These are phyloP conservation scores for Tetragonia tetragonoides DNA, from an alignment of 148 eudicot genomes.

Conservation along the genomic window DNA sequence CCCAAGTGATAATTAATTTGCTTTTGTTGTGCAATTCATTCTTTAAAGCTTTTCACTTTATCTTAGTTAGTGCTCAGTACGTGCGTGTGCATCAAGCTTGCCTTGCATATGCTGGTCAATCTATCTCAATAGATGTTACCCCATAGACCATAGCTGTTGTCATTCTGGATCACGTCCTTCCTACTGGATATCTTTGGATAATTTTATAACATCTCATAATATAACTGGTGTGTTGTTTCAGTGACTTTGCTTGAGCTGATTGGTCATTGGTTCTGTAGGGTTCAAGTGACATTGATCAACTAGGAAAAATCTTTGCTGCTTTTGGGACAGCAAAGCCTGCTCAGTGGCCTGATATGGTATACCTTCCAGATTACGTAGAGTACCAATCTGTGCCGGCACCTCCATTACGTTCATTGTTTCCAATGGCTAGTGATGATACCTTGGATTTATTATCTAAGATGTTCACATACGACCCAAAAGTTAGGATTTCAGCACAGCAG, in stretches of 20 bases:
- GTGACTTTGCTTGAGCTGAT: conserved; percentile 3
- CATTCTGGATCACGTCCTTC: not conserved
- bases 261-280: conserved; percentile 47
- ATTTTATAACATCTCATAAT: not conserved
- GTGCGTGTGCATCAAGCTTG: not conserved
- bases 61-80: no score
- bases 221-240: not conserved
- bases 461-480: conserved; percentile 90
- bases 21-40: no score
- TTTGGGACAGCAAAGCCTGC: conserved; percentile 92
- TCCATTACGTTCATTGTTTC: conserved; percentile 77
- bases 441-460: conserved; percentile 88
- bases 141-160: not conserved
- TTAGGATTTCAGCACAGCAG: conserved; percentile 81
- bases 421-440: conserved; percentile 95
- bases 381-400: conserved; percentile 80
- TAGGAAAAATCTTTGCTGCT: conserved; percentile 93
- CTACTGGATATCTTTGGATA: not conserved
- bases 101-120: not conserved
- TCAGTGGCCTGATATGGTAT: conserved; percentile 91
- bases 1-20: no score
- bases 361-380: conserved; percentile 94
- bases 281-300: conserved; percentile 93
- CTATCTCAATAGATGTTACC: no score
- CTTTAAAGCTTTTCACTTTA: no score